Evolutionary conservation across 2,329 filamentous ascomycete species (phyloP), one percentile per base, ranked within the genome.

Genomic region (Xylariaceae sp.): DNA sequence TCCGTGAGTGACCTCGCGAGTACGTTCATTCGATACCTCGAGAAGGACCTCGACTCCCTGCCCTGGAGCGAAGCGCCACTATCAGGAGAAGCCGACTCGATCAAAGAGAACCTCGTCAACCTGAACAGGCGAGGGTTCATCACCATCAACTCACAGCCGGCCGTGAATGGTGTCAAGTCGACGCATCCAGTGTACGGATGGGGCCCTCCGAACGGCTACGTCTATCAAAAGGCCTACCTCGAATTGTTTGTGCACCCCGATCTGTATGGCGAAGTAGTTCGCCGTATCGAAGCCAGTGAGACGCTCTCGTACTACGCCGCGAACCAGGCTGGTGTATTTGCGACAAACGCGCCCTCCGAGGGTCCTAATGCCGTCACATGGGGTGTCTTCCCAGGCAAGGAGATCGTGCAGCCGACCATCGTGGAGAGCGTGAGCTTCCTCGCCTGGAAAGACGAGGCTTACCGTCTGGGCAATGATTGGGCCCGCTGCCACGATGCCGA

Each of bases 321-420:
- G 46, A 92, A 86, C 54, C 89, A 87, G 63, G 73, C 75, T 14
- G 89, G 90, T 18, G 78, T 83, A 41, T 72, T 97, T 40, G 81
- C 81, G 62, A 92, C 88, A 18, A 97, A 98, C 57, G 81, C 88
- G 2, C 81, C 82, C 7, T 78, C 80, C 15, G 88, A 94, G 52
- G 86, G 88, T 5, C 92, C 92, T 26, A 98, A 98, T 55, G 92
- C 92, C n/a, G 86, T 98, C 34, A 98, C 92, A 2, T 98, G 92
- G 92, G 92, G 92, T 64, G 94, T 98, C 23, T 98, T 97, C 69
- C 90, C 92, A 0, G 92, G 92, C 42, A 94, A 97, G 63, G 92
- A 98, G 65, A 96, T 98, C 59, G 89, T 98, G n/a, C 92, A 98
- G 64, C 92, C 92, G 11, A 98, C 92, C n/a, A 96, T 98, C 55